Conservation (phyloP, 2,329 filamentous ascomycete genomes). For the Monilinia laxa region DNA sequence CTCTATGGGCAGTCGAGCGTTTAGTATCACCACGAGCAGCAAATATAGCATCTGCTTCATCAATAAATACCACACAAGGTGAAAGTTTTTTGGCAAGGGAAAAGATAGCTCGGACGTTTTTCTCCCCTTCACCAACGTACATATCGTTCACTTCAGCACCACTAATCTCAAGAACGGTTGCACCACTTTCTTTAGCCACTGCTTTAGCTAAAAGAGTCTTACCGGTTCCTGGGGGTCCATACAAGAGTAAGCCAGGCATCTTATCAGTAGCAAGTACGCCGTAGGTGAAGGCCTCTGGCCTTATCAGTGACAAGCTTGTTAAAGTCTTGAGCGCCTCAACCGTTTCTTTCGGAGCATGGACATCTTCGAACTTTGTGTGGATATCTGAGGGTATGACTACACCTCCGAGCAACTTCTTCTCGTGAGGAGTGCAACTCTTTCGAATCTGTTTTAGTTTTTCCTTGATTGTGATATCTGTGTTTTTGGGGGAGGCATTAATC, state of each 20-base stretch:
- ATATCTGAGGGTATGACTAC: conserved; percentile 81
- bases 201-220: conserved; percentile 70
- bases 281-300: conserved; percentile 94
- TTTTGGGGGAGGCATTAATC: conserved; percentile 37
- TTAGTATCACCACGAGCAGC: conserved; percentile 60
- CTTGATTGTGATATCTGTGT: conserved; percentile 41
- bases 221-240: conserved; percentile 81
- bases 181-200: conserved; percentile 66
- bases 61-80: conserved; percentile 93
- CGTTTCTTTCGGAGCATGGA: conserved; percentile 79
- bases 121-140: conserved; percentile 94
- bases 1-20: conserved; percentile 57
- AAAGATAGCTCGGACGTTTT: conserved; percentile 92
- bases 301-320: conserved; percentile 80
- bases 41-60: conserved; percentile 92
- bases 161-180: conserved; percentile 80
- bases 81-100: conserved; percentile 85
- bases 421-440: conserved; percentile 68
- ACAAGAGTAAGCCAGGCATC: conserved; percentile 84
- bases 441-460: conserved; percentile 50
- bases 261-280: conserved; percentile 88
- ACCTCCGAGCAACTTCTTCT: conserved; percentile 77
- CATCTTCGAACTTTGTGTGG: conserved; percentile 81
- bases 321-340: conserved; percentile 85
- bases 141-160: conserved; percentile 93